Conservation (phyloP, 768 basidiomycete species). For the Lenzites betulinus region DNA sequence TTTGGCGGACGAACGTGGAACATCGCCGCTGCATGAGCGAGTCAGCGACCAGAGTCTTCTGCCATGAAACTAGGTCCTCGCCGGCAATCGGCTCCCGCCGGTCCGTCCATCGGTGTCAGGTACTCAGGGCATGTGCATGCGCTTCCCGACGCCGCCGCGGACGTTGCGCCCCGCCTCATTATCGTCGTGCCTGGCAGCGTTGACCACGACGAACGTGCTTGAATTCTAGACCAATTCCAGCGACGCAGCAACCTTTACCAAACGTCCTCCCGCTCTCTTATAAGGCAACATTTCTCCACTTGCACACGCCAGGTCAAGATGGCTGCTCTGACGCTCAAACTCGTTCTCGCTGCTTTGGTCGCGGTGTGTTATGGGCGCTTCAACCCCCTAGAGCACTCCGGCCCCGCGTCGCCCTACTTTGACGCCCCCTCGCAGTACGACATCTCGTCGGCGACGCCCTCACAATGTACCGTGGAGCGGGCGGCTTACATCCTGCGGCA, state of each 20-base stretch:
- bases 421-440: slow-evolving; percentile 42
- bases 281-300: background rate
- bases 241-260: background rate
- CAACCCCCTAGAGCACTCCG: slow-evolving; percentile 45
- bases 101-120: too few relatives aligned
- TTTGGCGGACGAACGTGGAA: too few relatives aligned
- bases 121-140: background rate
- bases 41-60: too few relatives aligned
- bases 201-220: slow-evolving; percentile 11
- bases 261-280: background rate
- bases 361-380: slow-evolving; percentile 24
- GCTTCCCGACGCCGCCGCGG: background rate
- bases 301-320: background rate
- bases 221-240: background rate
- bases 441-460: slow-evolving; percentile 35
- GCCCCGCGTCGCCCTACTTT: slow-evolving; percentile 45
- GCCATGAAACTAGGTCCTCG: too few relatives aligned
- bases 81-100: too few relatives aligned
- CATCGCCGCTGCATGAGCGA: too few relatives aligned
- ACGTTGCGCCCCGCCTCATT: background rate
- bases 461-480: slow-evolving; percentile 44
- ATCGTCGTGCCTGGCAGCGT: background rate
- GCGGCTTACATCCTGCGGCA: slow-evolving; percentile 48
- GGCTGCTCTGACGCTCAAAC: background rate
- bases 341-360: background rate